Percentiles rank a stretch among this genome's conserved stretches.
These are phyloP conservation scores for Piper betle DNA, from an alignment of 164 flowering plant genomes.

Conservation along the genomic window DNA sequence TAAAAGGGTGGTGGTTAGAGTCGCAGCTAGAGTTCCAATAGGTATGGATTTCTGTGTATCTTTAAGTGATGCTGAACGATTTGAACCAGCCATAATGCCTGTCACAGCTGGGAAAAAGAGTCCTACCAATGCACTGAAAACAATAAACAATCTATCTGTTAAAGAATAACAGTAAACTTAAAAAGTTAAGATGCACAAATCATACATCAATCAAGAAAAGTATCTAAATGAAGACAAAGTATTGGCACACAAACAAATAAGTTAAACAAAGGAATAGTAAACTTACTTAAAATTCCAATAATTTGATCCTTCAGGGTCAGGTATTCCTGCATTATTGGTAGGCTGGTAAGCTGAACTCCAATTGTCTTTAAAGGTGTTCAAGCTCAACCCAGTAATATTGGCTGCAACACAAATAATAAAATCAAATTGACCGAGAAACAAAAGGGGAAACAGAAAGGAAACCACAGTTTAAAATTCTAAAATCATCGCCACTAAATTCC, in stretches of 20 bases:
- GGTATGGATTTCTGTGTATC: slow-evolving; percentile 99
- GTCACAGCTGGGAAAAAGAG: slow-evolving; percentile 99
- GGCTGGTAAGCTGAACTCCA: slow-evolving; percentile 80
- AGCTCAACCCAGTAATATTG: slow-evolving; percentile 88
- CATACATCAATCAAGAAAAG: neutral
- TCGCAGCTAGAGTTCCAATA: slow-evolving; percentile 87
- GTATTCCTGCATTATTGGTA: slow-evolving; percentile 81
- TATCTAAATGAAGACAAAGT: neutral
- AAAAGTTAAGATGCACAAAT: neutral
- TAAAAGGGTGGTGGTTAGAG: slow-evolving; percentile 60
- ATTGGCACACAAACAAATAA: neutral
- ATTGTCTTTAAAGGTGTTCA: slow-evolving; percentile 57
- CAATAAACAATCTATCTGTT: slow-evolving; percentile 8
- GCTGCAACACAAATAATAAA: slow-evolving; percentile 26
- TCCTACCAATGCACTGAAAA: slow-evolving; percentile 84
- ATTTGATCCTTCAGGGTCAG: slow-evolving; percentile 63
- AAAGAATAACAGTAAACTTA: slow-evolving; percentile 3
- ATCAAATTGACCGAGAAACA: neutral
- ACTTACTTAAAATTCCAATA: slow-evolving; percentile 86
- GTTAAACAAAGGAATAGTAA: neutral
- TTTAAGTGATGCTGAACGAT: slow-evolving; percentile 91
- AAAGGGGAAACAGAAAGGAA: neutral
- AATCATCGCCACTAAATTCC: too few relatives aligned
- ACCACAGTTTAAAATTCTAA: neutral
- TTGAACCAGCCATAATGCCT: slow-evolving; percentile 99